Evolutionary conservation across 306 rosid genomes (phyloP), one percentile per base, ranked within the genome.

Genomic region (Casuarina equisetifolia): DNA sequence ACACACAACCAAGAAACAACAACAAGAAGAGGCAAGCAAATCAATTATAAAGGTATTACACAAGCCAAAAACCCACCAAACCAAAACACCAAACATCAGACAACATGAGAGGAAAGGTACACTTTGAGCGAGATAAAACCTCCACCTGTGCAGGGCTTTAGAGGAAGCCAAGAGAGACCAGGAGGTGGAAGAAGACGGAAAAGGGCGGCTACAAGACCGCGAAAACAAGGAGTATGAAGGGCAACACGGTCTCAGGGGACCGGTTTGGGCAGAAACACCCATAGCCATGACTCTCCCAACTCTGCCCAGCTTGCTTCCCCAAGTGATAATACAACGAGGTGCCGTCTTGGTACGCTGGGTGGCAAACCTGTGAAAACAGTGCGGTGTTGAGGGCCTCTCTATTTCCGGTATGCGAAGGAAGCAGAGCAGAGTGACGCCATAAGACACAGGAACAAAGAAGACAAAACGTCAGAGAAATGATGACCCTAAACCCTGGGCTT

Each of bases 231-330:
- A 88, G 80, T 81, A 79, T 4, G 91, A 87, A 52, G 92, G 90
- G 85, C 87, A 85, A 74, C 75, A 76, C 40, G 90, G 91, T 43
- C 96, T 79, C 15, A 93, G 77, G 51, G 87, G 78, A 70, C 82
- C 80, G 38, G 85, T 83, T 43, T 87, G 93, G 73, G 89, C 64
- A 69, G 93, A 86, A 51, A 88, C 77, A 75, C 91, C 96, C 90
- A 89, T 83, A 77, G 90, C 82, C 83, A 78, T 86, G 78, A 80
- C 72, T 77, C 82, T 81, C 66, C 80, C 78, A 66, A 84, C 85
- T 79, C 79, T 86, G 74, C 88, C 89, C 83, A 92, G 89, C 84
- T 90, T 90, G 80, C 72, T 20, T 74, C 81, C 79, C 44, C 59
- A 78, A 77, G 53, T 79, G 83, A 66, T 71, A 46, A 79, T 35